Evolutionary conservation across 192 early-diverging fungal genomes (phyloP).

Genomic region (Dissophora ornata): DNA sequence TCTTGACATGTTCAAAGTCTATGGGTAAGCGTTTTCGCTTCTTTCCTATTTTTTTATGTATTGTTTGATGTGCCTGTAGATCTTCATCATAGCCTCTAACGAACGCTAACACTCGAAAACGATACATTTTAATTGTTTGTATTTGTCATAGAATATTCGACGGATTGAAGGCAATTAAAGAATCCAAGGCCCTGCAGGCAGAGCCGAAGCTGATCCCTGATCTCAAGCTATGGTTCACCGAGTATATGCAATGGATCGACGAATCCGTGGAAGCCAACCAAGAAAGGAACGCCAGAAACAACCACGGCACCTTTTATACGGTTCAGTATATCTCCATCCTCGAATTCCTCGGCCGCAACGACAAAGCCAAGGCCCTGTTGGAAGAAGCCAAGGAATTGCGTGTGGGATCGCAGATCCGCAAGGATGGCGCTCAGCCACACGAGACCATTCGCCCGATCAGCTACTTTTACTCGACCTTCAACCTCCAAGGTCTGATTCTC

Average conservation of each 20-base stretch:
- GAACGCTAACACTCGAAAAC: too few relatives aligned
- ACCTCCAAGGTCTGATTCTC: slow-evolving; percentile 59
- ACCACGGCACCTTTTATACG: slow-evolving; percentile 69
- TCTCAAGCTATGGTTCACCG: slow-evolving; percentile 53
- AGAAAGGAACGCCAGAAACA: slow-evolving; percentile 55
- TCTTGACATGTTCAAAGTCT: slow-evolving; percentile 59
- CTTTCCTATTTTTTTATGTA: background rate
- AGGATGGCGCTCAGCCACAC: slow-evolving; percentile 57
- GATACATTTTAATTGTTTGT: too few relatives aligned
- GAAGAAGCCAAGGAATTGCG: slow-evolving; percentile 44
- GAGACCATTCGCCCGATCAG: slow-evolving; percentile 58
- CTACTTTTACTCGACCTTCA: slow-evolving; percentile 67
- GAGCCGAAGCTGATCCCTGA: slow-evolving; percentile 37
- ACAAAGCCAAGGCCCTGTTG: slow-evolving; percentile 34
- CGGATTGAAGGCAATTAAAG: slow-evolving; percentile 45
- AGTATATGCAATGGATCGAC: slow-evolving; percentile 51
- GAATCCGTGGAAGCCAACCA: slow-evolving; percentile 37
- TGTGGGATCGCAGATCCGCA: slow-evolving; percentile 53
- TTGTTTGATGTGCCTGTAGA: background rate
- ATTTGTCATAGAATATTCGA: slow-evolving; percentile 63
- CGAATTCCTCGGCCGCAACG: slow-evolving; percentile 58
- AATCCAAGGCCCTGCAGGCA: slow-evolving; percentile 30
- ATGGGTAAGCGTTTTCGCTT: slow-evolving; percentile 26
- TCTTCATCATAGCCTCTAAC: background rate
- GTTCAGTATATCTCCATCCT: slow-evolving; percentile 61